Percentiles rank a stretch among this genome's conserved stretches.
Conservation (phyloP, 345 rosid genomes). For the Syzygium grande region DNA sequence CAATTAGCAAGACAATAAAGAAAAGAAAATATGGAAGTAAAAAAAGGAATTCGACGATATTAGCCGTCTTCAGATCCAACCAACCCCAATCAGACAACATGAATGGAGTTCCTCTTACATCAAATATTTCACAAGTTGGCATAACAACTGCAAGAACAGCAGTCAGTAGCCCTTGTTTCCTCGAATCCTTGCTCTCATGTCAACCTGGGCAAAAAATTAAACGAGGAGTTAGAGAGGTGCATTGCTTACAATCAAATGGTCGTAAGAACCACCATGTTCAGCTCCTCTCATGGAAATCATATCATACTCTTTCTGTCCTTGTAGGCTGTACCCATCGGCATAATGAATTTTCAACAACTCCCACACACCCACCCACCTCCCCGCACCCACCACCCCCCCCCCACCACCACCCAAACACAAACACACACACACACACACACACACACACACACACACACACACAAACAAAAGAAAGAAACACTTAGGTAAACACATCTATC, state of each 20-base stretch:
- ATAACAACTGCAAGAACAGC: neutral
- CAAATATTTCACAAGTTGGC: neutral
- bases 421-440: neutral
- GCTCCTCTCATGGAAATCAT: neutral
- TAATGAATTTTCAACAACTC: neutral
- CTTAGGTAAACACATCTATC: neutral
- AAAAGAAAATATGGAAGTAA: neutral
- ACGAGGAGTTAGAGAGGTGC: neutral
- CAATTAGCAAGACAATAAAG: neutral
- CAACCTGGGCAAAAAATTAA: constrained; percentile 41
- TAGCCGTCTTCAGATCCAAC: neutral
- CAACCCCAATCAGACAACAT: neutral
- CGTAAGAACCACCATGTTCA: neutral
- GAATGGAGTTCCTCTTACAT: neutral
- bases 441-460: neutral
- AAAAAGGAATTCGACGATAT: neutral
- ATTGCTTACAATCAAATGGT: neutral
- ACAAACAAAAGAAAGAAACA: neutral
- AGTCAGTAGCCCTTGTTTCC: constrained; percentile 89
- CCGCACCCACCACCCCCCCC: neutral
- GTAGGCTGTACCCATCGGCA: no score
- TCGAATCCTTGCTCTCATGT: constrained; percentile 94
- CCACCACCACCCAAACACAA: no score
- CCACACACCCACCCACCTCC: rapidly evolving
- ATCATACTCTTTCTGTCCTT: neutral